Percentiles rank a stretch among this genome's conserved stretches.
Evolutionary conservation across 2,329 filamentous ascomycete genomes (phyloP).

Genomic region (Claviceps citrina): DNA sequence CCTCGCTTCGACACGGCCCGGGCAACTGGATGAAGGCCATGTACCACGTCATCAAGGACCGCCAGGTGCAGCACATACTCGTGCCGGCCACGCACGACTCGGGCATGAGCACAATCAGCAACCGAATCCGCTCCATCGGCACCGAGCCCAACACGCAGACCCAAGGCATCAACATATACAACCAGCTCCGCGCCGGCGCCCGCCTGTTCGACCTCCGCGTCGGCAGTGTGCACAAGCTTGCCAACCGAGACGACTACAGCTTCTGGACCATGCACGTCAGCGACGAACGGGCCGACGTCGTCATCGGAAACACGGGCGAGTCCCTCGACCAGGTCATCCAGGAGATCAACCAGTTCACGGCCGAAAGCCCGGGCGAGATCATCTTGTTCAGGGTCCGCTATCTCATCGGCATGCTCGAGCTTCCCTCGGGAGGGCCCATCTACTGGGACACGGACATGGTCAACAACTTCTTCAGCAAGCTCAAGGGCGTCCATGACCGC

Average conservation of each 20-base stretch:
- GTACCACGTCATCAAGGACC: constrained; percentile 19
- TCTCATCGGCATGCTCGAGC: constrained; percentile 23
- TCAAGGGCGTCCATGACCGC: constrained; percentile 26
- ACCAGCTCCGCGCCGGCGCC: constrained; percentile 29
- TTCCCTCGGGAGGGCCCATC: constrained; percentile 12
- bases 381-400: constrained; percentile 32
- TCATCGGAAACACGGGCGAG: constrained; percentile 31
- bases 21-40: constrained; percentile 20
- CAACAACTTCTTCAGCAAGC: constrained; percentile 26
- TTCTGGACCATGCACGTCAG: constrained; percentile 29
- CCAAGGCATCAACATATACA: constrained; percentile 28
- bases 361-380: constrained; percentile 27
- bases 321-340: constrained; percentile 25
- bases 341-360: constrained; percentile 30
- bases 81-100: constrained; percentile 34
- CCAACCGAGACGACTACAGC: constrained; percentile 10
- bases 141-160: constrained; percentile 27
- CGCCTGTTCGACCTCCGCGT: constrained; percentile 34
- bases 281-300: constrained; percentile 17
- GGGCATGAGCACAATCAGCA: constrained; percentile 29
- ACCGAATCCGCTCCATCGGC: constrained; percentile 20
- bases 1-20: constrained; percentile 15
- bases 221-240: constrained; percentile 14
- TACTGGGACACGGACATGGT: constrained; percentile 24
- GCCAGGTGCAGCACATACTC: constrained; percentile 28